A percentile compares a stretch with the other conserved stretches of the same genome.
Conservation (phyloP, 1,284 basidiomycete species). For the Marasmius fiardii region DNA sequence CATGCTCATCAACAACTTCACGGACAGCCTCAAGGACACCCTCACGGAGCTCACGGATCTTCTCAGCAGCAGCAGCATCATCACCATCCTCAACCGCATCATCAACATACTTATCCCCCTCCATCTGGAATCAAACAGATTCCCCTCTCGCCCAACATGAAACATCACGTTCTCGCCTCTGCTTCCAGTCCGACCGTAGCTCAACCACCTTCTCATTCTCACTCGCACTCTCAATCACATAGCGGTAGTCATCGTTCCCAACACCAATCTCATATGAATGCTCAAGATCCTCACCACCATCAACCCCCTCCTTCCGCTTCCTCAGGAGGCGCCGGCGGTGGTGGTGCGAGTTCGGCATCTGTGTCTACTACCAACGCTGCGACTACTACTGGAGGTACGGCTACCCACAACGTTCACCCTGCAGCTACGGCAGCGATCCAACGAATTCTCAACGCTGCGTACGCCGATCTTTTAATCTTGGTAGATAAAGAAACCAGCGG, state of each 20-base stretch:
- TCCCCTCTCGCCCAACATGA: not conserved
- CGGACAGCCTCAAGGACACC: not conserved
- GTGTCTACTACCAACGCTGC: no score
- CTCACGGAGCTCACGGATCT: no score
- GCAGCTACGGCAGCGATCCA: not conserved
- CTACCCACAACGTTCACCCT: no score
- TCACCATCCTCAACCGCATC: not conserved
- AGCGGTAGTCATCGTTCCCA: not conserved
- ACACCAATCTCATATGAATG: not conserved
- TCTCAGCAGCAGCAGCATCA: not conserved
- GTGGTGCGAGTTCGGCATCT: no score
- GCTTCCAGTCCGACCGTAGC: not conserved
- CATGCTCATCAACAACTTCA: not conserved
- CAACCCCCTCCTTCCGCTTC: not conserved
- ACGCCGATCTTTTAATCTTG: not conserved
- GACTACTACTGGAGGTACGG: no score
- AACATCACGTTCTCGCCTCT: not conserved
- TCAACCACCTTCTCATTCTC: not conserved
- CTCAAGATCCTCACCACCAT: not conserved
- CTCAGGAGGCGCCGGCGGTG: no score
- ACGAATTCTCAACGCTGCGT: not conserved
- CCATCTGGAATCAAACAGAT: not conserved
- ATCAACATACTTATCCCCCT: not conserved
- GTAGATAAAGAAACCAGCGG: not conserved
- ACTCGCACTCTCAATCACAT: no score